Base-by-base conservation (phyloP, 352 stramenopile species). In the Pythium rishiriense region DNA sequence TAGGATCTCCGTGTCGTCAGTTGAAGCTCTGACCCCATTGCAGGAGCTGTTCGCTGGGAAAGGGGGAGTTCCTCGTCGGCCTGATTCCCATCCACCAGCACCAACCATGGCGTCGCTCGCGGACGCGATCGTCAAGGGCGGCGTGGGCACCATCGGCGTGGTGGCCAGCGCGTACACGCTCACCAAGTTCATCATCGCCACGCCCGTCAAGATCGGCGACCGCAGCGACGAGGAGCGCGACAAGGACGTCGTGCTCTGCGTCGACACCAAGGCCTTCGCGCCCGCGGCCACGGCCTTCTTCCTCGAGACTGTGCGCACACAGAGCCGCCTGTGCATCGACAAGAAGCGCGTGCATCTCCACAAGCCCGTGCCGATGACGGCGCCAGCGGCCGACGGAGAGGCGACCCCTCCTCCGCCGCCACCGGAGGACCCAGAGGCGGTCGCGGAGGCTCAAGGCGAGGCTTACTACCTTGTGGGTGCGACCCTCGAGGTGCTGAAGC, bases 141-240 rank as follows among this genome's bases (percentile, higher is more conserved):
- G 79, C 43, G 54, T 94, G 7, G 82, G 83, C 45, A 74, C 78
- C n/a, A 61, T 88, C 51, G 85, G 85, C 64, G 88, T 94, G 45
- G 57, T 88, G 19, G 83, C 80, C 47, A 94, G 83, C 52, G 83
- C 81, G 58, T 81, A 81, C 68, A 87, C 81, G 72, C 76, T 94
- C 43, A 82, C 79, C 66, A 92, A 91, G 75, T 94, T 92, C 73
- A 88, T 94, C 55, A 59, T 85, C 47, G 75, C 78, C 22, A 90
- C 84, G 31, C 75, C 81, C 9, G 77, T 92, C 79, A 83, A 82
- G 78, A 82, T 91, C 45, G 69, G 69, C 0, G 66, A 79, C 33
- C 72, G 76, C 35, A 74, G 59, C 37, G 78, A 78, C 19, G 70
- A 70, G 5, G 83, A 92, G 69, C 74, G 84, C 25, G 73, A 82